Percentiles rank a stretch among this genome's conserved stretches.
These are phyloP conservation scores for Lactifluus echinatus DNA, from an alignment of 768 basidiomycete species.

Conservation along the genomic window DNA sequence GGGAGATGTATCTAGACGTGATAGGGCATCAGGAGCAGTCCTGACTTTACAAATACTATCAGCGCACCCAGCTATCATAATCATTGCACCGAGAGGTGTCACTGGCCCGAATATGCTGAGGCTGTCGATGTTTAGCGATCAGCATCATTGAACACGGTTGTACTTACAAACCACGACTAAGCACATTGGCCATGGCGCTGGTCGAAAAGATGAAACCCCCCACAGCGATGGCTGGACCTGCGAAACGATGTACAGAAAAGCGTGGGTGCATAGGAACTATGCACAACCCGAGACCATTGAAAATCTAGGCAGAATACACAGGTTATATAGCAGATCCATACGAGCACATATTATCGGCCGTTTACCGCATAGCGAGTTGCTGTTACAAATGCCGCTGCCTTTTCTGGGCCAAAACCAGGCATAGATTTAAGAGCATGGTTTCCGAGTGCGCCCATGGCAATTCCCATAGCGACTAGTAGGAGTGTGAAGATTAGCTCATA, in stretches of 20 bases:
- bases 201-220: slow-evolving; percentile 57
- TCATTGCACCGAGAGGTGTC: slow-evolving; percentile 55
- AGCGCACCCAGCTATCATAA: slow-evolving; percentile 63
- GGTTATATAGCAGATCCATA: neutral
- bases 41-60: neutral
- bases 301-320: slow-evolving; percentile 36
- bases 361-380: slow-evolving; percentile 56
- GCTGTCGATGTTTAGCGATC: slow-evolving; percentile 23
- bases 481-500: neutral
- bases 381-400: slow-evolving; percentile 51
- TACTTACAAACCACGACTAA: slow-evolving; percentile 38
- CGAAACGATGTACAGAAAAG: slow-evolving; percentile 51
- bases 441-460: slow-evolving; percentile 60
- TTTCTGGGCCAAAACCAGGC: slow-evolving; percentile 40
- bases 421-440: slow-evolving; percentile 49
- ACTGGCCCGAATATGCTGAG: slow-evolving; percentile 50
- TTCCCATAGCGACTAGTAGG: slow-evolving; percentile 38
- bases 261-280: slow-evolving; percentile 53
- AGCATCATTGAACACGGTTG: neutral
- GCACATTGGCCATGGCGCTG: slow-evolving; percentile 47
- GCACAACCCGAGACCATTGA: slow-evolving; percentile 60
- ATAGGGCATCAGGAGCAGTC: neutral
- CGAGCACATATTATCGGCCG: neutral
- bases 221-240: slow-evolving; percentile 54
- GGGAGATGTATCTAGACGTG: slow-evolving; percentile 40